Base-by-base conservation (phyloP, 768 basidiomycete genomes). In the Amanita jacksonii region DNA sequence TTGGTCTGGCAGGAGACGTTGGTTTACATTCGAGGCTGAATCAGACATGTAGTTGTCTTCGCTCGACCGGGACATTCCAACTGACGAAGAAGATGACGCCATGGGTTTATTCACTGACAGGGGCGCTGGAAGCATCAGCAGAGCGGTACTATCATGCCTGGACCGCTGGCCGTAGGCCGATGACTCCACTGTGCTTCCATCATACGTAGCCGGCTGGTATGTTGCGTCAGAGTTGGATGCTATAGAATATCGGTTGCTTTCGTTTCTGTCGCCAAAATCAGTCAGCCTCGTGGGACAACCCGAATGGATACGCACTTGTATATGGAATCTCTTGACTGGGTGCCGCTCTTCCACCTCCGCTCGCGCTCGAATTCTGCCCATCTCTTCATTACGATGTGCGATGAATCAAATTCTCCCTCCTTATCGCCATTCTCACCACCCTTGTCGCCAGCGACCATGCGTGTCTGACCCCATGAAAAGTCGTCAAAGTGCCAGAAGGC, bases 401-500 rank as follows among this genome's bases (percentile, higher is more conserved):
- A 76, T 22, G 92, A 94, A 66, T 99, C 94, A 55, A 99, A 99
- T 59, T 87, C 87, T 59, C 96, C 96, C 49, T 94, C 90, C 68
- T 98, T 99, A 59, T 91, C 93, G 8, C 85, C 87, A 54, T 90
- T 86, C 45, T 73, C 73, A 41, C 54, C 66, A 28, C 72, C 77
- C 53, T 74, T 78, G 55, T 84, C 85, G 7, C 91, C 91, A 23
- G 76, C 71, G 49, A 84, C 65, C 64, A 78, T 81, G 49, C 96
- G 74, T 27, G 96, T 98, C 65, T 92, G 84, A 65, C 96, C 96
- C 90, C 91, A 92, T 18, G 86, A 89, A 67, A 89, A 97, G 72
- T 97, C 96, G 58, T 97, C 96, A 63, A 99, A 94, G 64, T 97
- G 92, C 88, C 93, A 93, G 67, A 86, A 97, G n/a, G 93, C 78